phyloP scores from a whole-genome alignment of 768 basidiomycete species.

The Omphalotus guepiniiformis region DNA sequence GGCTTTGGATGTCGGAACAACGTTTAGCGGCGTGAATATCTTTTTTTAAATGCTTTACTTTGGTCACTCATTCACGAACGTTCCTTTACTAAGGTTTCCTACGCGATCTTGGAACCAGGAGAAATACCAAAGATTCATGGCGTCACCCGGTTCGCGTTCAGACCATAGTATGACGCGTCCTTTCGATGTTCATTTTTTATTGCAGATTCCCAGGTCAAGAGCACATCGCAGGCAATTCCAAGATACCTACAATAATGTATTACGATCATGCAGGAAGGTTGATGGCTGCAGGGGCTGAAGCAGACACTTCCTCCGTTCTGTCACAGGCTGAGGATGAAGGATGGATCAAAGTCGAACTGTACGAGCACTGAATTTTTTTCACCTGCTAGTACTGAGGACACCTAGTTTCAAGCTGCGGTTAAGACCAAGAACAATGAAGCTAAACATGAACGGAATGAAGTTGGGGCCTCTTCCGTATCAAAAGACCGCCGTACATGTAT shows the following conservation, averaged over 20 bases:
- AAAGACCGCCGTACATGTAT: constrained; percentile 69
- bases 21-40: constrained; percentile 65
- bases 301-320: constrained; percentile 52
- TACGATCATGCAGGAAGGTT: constrained; percentile 64
- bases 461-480: constrained; percentile 61
- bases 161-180: neutral
- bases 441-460: constrained; percentile 83
- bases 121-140: constrained; percentile 80
- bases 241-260: constrained; percentile 76
- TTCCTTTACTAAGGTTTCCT: constrained; percentile 49
- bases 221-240: constrained; percentile 80
- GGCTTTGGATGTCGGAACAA: constrained; percentile 80
- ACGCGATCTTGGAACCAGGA: constrained; percentile 77
- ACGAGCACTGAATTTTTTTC: constrained; percentile 21
- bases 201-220: constrained; percentile 78
- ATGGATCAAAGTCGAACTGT: constrained; percentile 78
- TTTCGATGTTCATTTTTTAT: no score
- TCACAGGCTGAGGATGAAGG: constrained; percentile 73
- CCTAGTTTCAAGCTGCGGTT: constrained; percentile 76
- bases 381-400: no score
- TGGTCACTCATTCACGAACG: constrained; percentile 9
- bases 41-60: constrained; percentile 1
- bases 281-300: constrained; percentile 75
- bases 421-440: constrained; percentile 71
- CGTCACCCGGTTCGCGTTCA: constrained; percentile 58